phyloP scores from a whole-genome alignment of 768 basidiomycete genomes.

The Russula virescens region DNA sequence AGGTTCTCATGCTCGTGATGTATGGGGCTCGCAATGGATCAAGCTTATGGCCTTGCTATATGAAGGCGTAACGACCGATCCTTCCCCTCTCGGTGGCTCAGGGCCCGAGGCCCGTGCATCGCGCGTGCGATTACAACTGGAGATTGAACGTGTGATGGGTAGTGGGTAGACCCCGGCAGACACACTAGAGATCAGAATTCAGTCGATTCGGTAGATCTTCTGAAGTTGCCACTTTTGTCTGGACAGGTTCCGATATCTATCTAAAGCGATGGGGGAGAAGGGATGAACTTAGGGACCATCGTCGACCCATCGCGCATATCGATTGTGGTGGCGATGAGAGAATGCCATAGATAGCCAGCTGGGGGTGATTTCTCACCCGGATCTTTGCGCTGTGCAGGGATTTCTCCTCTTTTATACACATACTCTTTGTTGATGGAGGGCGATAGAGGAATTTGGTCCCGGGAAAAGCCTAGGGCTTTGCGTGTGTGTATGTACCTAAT shows the following conservation, averaged over 20 bases:
- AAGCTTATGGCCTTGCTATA: slow-evolving; percentile 66
- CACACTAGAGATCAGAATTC: too few species aligned
- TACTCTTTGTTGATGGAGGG: background rate
- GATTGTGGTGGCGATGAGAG: slow-evolving; percentile 8
- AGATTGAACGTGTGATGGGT: slow-evolving; percentile 58
- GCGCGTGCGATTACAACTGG: slow-evolving; percentile 55
- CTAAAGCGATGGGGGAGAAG: background rate
- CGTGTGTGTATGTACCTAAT: too few species aligned
- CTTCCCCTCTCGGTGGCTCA: slow-evolving; percentile 33
- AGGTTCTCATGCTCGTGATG: slow-evolving; percentile 49
- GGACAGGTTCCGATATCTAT: slow-evolving; percentile 3
- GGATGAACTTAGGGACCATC: slow-evolving; percentile 2
- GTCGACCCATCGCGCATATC: background rate
- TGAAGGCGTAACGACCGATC: slow-evolving; percentile 52
- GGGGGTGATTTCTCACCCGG: slow-evolving; percentile 1
- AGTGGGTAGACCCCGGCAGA: background rate
- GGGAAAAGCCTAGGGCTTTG: background rate
- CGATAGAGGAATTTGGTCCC: background rate
- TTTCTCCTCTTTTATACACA: background rate
- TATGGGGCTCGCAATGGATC: slow-evolving; percentile 78
- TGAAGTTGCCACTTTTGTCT: slow-evolving; percentile 8
- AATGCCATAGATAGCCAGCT: slow-evolving; percentile 9
- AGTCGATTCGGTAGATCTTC: background rate
- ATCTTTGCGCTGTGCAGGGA: slow-evolving; percentile 12
- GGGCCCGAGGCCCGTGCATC: slow-evolving; percentile 36